phyloP scores from a whole-genome alignment of 2,329 filamentous ascomycete genomes.

The Coniochaeta sp. region DNA sequence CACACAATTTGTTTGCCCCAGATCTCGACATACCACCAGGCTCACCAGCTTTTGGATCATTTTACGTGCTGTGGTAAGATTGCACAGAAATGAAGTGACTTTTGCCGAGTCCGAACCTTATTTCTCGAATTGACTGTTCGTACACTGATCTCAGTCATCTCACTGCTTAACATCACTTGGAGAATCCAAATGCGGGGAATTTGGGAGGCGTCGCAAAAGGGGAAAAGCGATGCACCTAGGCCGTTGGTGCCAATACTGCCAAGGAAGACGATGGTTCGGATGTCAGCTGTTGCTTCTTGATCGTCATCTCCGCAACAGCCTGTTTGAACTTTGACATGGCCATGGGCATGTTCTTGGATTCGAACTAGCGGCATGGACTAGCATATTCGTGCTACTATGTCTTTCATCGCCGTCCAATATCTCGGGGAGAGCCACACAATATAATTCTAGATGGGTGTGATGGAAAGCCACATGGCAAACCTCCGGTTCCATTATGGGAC shows the following conservation, averaged over 20 bases:
- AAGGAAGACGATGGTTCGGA: neutral
- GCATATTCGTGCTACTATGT: neutral
- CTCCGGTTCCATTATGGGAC: neutral
- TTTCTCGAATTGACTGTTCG: neutral
- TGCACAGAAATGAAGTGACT: neutral
- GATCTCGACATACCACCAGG: neutral
- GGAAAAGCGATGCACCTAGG: conserved; percentile 1
- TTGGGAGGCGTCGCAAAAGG: conserved; percentile 7
- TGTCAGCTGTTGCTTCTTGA: neutral
- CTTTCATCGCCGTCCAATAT: neutral
- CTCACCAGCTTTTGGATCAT: too few relatives aligned
- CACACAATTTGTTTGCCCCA: neutral
- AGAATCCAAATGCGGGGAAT: conserved; percentile 13
- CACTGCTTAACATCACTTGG: neutral
- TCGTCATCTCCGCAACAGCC: neutral
- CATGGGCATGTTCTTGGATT: neutral
- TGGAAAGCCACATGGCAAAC: neutral
- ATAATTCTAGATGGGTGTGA: neutral
- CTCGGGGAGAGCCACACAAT: neutral
- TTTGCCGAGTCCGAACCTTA: neutral
- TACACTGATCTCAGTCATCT: neutral
- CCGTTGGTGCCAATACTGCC: neutral
- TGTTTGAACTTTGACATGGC: neutral
- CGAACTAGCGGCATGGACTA: neutral
- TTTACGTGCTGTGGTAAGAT: neutral